These are phyloP conservation scores for Kwoniella newhampshirensis DNA, from an alignment of 768 basidiomycete species.

Conservation along the genomic window DNA sequence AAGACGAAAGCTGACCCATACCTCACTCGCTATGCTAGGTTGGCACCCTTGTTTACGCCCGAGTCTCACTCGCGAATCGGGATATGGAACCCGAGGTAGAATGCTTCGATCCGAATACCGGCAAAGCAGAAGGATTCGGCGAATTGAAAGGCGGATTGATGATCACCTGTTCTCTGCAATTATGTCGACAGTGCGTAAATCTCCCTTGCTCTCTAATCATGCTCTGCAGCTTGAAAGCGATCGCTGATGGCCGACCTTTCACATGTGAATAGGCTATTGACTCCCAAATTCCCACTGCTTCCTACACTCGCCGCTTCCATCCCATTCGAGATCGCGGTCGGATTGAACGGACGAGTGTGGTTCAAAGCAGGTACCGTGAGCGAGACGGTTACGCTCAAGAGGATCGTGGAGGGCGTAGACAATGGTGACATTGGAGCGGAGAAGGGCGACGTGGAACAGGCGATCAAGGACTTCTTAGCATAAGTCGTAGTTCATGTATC, in stretches of 20 bases:
- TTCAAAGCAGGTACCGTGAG: slow-evolving; percentile 70
- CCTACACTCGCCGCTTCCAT: slow-evolving; percentile 75
- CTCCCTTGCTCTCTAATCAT: too few species aligned
- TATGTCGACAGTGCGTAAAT: slow-evolving; percentile 83
- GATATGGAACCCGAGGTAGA: slow-evolving; percentile 99
- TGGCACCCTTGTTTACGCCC: slow-evolving; percentile 84
- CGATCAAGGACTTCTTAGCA: slow-evolving; percentile 27
- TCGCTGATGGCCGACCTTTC: slow-evolving; percentile 7
- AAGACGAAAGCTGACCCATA: neutral
- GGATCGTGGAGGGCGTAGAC: slow-evolving; percentile 80
- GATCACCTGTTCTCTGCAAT: slow-evolving; percentile 73
- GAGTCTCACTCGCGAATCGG: slow-evolving; percentile 88
- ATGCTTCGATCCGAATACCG: slow-evolving; percentile 90
- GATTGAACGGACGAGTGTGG: slow-evolving; percentile 92
- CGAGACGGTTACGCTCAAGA: slow-evolving; percentile 70
- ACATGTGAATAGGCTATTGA: slow-evolving; percentile 65
- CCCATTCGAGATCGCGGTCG: slow-evolving; percentile 83
- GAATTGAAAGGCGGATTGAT: slow-evolving; percentile 88
- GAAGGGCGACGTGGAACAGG: slow-evolving; percentile 31
- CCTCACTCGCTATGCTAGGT: slow-evolving; percentile 60
- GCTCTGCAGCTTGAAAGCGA: neutral
- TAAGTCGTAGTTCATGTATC: too few species aligned
- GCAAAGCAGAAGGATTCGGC: slow-evolving; percentile 88
- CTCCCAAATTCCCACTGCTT: slow-evolving; percentile 77
- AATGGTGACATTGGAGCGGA: slow-evolving; percentile 32